Percentiles rank a stretch among this genome's conserved stretches.
Evolutionary conservation across 352 stramenopile species (phyloP).

Genomic region (Pythium myriotylum): DNA sequence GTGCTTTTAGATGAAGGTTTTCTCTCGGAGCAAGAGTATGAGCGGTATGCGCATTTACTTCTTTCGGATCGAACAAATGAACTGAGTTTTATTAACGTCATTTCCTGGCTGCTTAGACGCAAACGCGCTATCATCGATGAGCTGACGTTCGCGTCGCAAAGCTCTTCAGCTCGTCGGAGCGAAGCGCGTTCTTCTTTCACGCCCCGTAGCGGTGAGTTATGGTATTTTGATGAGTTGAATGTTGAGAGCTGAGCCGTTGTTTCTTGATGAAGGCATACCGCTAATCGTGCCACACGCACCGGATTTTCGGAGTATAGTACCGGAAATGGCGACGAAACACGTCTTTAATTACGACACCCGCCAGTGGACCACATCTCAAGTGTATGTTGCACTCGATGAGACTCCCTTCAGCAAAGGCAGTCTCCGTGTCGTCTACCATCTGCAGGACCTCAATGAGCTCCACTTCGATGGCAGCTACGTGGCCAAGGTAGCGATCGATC

Average conservation of each 20-base stretch:
- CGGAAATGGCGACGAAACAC: constrained; percentile 73
- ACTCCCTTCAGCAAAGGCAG: constrained; percentile 83
- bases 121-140: constrained; percentile 80
- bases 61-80: too few species aligned
- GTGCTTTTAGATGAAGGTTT: constrained; percentile 81
- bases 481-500: constrained; percentile 86
- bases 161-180: constrained; percentile 23
- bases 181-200: constrained; percentile 20
- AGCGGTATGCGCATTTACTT: constrained; percentile 37
- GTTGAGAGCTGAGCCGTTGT: not conserved
- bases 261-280: constrained; percentile 41
- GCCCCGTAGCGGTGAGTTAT: constrained; percentile 27
- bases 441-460: constrained; percentile 59
- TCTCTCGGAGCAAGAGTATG: constrained; percentile 77
- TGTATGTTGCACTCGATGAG: constrained; percentile 78
- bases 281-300: constrained; percentile 77
- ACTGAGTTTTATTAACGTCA: too few species aligned
- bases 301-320: constrained; percentile 59
- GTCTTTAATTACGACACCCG: constrained; percentile 80
- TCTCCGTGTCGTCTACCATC: constrained; percentile 79
- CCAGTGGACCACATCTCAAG: constrained; percentile 69
- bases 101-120: constrained; percentile 32
- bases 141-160: constrained; percentile 53
- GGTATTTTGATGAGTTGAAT: not conserved
- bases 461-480: constrained; percentile 62